Evolutionary conservation across 2,329 filamentous ascomycete genomes (phyloP), one percentile per base, ranked within the genome.

Genomic region (Magnaporthiopsis incrustans): DNA sequence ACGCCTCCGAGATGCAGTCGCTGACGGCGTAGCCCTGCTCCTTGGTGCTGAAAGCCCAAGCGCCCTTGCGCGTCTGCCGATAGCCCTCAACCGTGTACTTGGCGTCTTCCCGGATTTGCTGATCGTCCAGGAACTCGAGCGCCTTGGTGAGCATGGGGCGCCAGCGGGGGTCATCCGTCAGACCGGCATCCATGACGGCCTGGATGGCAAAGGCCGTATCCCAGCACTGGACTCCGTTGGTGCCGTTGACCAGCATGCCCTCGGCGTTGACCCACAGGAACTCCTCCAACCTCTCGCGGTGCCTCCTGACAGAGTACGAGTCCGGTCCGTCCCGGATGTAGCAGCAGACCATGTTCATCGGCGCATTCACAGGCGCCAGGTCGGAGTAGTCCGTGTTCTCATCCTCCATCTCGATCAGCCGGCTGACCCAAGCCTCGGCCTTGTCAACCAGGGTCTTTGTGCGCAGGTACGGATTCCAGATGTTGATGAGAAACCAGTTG

Each of bases 191-290:
- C 63, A 91, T 84, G 7, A 91, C 85, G 0, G 91, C 89, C 74
- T 97, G 92, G 44, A 97, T 91, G 25, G 89, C 79, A 72, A 98
- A 98, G 0, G 92, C 85, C 0, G 95, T 99, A 73, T 99, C 95
- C 95, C 95, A 99, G 68, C 88, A 90, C 75, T 99, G 95, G 1
- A 98, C 93, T n/a, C 95, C 95, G 69, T 99, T 98, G 11, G 95
- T 99, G 53, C 95, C 95, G 70, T 97, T 97, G 76, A 89, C 89
- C 60, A 98, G 82, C 91, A 99, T 92, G 7, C 95, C 95, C 73
- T 97, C 93, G 44, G 87, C 76, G 67, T 96, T 97, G 61, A 99
- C 82, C 93, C 95, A 99, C 35, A 99, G 76, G 67, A 89, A 96
- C 71, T 99, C 95, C 58, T 91, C 83, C 15, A 97, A 76, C 4